These are phyloP conservation scores for Penicillium sp. DNA, from an alignment of 2,329 filamentous ascomycete genomes.

Conservation along the genomic window DNA sequence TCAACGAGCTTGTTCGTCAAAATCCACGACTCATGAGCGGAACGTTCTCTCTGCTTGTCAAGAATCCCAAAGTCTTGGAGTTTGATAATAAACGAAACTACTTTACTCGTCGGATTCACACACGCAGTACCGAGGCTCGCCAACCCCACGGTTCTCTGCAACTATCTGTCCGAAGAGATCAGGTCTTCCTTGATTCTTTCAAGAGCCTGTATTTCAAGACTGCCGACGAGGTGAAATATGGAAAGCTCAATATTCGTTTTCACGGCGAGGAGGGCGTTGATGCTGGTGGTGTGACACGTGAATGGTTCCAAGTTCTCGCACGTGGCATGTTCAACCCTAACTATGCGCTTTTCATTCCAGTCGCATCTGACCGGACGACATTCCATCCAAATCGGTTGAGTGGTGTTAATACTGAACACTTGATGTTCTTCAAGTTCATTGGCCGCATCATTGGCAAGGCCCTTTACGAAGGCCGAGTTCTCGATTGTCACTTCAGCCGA, in stretches of 20 bases:
- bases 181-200: conserved; percentile 98
- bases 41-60: conserved; percentile 90
- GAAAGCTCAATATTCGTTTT: conserved; percentile 96
- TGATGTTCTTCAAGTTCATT: conserved; percentile 99
- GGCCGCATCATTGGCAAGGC: conserved; percentile 98
- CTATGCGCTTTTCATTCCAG: conserved; percentile 92
- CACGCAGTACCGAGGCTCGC: conserved; percentile 64
- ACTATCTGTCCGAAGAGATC: conserved; percentile 83
- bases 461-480: conserved; percentile 87
- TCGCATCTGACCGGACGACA: conserved; percentile 93
- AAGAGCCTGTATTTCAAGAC: conserved; percentile 96
- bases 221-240: conserved; percentile 97
- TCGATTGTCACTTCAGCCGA: conserved; percentile 98
- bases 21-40: conserved; percentile 99
- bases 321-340: conserved; percentile 99
- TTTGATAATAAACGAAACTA: conserved; percentile 99
- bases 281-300: conserved; percentile 91
- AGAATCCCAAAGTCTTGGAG: conserved; percentile 97
- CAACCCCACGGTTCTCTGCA: conserved; percentile 74
- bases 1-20: conserved; percentile 95
- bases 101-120: conserved; percentile 91
- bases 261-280: conserved; percentile 97
- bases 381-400: conserved; percentile 98
- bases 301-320: conserved; percentile 98
- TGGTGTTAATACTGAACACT: conserved; percentile 88